Evolutionary conservation across 495 filamentous ascomycete species (phyloP), one percentile per base, ranked within the genome.

Genomic region (Patellaria atrata): DNA sequence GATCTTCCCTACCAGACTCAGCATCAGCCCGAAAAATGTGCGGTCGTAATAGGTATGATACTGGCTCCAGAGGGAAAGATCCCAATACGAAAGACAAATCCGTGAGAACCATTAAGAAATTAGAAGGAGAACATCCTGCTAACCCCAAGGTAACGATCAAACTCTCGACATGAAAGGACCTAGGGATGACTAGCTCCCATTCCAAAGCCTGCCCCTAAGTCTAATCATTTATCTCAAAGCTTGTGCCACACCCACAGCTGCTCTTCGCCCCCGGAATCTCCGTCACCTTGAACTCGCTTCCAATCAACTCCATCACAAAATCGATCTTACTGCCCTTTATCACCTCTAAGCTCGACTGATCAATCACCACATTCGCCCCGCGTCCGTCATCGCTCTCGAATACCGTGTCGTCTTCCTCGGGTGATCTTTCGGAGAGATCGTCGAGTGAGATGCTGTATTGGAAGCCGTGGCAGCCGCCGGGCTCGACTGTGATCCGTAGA

Each of bases 211-310:
- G n/a, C n/a, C n/a, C n/a, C n/a, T n/a, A n/a, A n/a, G n/a, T n/a
- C n/a, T n/a, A n/a, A n/a, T n/a, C n/a, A n/a, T 79, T 81, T 45
- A 96, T 82, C 64, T 97, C 89, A 59, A 97, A 97, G 54, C 89
- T 96, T 12, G 89, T 94, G 15, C 89, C 89, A 62, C 91, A 97
- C 0, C 89, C 89, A 67, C 89, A 97, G 55, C 81, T 94, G 60
- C 85, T 94, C 25, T 74, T 81, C 7, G 91, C 89, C 18, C 72
- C 56, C 0, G 91, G 89, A 50, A 93, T 96, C 48, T 85, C 82
- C 33, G 85, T 77, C 51, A 94, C 82, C 67, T 86, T 92, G 57
- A 97, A 97, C 61, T 96, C 85, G 42, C 83, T 93, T 21, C 91
- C 89, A 57, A 97, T 97, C 56, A 97, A 56, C 63, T 96, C 89